Base-by-base conservation (phyloP, 2,329 filamentous ascomycete genomes). In the Zarea fungicola region DNA sequence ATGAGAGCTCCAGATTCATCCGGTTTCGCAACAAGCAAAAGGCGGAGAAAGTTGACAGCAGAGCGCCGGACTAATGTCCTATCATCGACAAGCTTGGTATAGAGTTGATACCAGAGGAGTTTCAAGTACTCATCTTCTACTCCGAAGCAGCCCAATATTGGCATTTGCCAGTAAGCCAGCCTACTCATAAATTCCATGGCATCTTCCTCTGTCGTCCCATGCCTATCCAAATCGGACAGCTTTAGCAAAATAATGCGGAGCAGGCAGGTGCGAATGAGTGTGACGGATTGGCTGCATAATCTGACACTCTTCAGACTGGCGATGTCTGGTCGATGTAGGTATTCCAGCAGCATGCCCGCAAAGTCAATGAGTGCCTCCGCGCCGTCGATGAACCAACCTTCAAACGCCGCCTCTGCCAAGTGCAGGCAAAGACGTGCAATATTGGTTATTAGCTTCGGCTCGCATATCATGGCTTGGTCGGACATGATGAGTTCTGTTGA, bases 361-460 rank as follows among this genome's bases (percentile, higher is more conserved):
- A 96, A 95, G 59, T 97, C 91, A 26, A 97, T 77, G 57, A 93
- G 78, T 4, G 82, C 77, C 57, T 90, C 87, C 1, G 88, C 88
- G 1, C 92, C 92, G 55, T 93, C 85, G 54, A 96, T 80, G 61
- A 97, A 97, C 89, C 91, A 96, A 14, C 93, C 93, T 66, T 97
- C 93, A 56, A 93, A 96, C 11, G 96, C 85, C 6, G 89, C 88
- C 64, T 99, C 93, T 1, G 86, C 81, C 63, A 97, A 79, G 61
- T 97, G 89, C 3, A 80, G 73, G 26, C 84, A 82, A 54, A 96
- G 86, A 11, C 90, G 81, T 1, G 87, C 84, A 60, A 99, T 75
- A 56, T 99, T 99, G 4, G 86, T 92, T 42, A 99, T 72, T 1
- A 95, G 80, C 52, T 85, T 83, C 1, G 93, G 88, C 62, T 97